Percentiles rank a stretch among this genome's conserved stretches.
phyloP scores from a whole-genome alignment of 2,329 filamentous ascomycete species.

The Phyllosticta capitalensis region DNA sequence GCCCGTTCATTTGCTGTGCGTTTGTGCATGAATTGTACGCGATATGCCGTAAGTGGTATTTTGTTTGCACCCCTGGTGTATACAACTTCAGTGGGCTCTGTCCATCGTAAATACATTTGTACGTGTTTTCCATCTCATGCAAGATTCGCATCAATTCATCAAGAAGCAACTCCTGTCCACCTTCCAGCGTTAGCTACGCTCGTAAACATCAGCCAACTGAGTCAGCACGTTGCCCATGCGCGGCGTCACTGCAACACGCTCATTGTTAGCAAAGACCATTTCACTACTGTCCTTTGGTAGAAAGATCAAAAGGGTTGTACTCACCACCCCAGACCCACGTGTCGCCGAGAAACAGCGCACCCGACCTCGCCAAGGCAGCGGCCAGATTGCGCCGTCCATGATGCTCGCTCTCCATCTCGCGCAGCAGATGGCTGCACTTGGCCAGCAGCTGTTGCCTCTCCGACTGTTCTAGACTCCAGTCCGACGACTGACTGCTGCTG shows the following conservation, averaged over 20 bases:
- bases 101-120: no score
- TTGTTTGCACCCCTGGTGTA: no score
- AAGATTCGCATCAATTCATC: no score
- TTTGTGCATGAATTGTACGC: no score
- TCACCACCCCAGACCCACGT: constrained; percentile 15
- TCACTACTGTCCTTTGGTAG: constrained; percentile 14
- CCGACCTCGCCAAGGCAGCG: constrained; percentile 20
- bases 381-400: constrained; percentile 16
- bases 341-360: constrained; percentile 22
- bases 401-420: constrained; percentile 18
- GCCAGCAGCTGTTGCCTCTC: constrained; percentile 17
- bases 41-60: no score
- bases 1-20: no score
- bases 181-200: not conserved
- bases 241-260: constrained; percentile 12
- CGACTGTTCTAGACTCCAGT: not conserved
- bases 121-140: no score
- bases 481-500: not conserved
- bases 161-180: not conserved
- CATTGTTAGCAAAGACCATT: not conserved
- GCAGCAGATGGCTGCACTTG: constrained; percentile 17
- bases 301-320: not conserved
- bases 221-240: constrained; percentile 15
- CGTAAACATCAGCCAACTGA: constrained; percentile 11
- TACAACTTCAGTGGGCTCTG: no score